Evolutionary conservation across 495 filamentous ascomycete species (phyloP), one percentile per base, ranked within the genome.

Genomic region (Penicillium coffeae): DNA sequence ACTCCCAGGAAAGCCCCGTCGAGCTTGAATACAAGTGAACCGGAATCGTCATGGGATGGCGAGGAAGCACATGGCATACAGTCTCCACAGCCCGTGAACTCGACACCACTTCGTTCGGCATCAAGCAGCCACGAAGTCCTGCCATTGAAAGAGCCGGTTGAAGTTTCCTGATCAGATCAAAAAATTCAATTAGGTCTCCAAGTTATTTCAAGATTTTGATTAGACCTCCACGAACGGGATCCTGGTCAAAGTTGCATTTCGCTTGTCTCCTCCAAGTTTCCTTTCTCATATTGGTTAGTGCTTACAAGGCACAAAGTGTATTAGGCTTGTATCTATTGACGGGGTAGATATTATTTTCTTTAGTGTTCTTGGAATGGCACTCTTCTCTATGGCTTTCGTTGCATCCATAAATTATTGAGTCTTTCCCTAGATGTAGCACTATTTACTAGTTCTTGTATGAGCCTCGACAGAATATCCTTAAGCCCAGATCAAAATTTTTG

Each of bases 1-100:
- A 47, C 40, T 14, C 37, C 51, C 20, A 54, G 40, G 14, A 51
- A 60, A 16, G 37, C 41, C 8, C 47, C 49, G 0, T 45, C 50
- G 20, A 52, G 45, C 18, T n/a, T 44, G 3, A 13, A 21, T 9
- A 27, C 21, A 19, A 12, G 13, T 36, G 30, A 22, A 32, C 33
- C 42, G 8, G 42, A 35, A 5, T 21, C 16, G 1, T 8, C 33
- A 18, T 42, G 25, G 41, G 39, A 47, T 7, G 51, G 51, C 8
- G 25, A 30, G 25, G 47, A 32, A 7, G 19, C 3, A 38, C 43
- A 21, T 15, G 51, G 51, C 37, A 16, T 22, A 30, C 47, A 35
- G 34, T 19, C 33, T 18, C 9, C 27, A 30, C 25, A 30, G 25
- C 25, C 25, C 25, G 10, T 10, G 25, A 10, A 10, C 25, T 30